Conservation (phyloP, 2,329 filamentous ascomycete genomes). For the Ophiostoma tasmaniense region DNA sequence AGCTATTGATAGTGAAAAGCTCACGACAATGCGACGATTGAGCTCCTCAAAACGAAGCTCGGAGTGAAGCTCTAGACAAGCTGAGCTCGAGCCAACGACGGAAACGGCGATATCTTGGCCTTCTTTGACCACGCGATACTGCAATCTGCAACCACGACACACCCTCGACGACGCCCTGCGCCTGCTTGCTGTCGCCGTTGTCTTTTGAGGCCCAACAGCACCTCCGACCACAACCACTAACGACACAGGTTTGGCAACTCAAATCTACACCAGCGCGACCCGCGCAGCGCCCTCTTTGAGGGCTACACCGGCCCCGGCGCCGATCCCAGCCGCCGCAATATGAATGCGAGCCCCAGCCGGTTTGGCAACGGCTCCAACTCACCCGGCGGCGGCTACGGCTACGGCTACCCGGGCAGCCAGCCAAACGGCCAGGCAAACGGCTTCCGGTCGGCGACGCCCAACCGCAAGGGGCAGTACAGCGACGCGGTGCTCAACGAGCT, state of each 20-base stretch:
- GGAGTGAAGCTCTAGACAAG: neutral
- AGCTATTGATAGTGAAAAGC: neutral
- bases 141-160: neutral
- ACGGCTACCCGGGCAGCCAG: conserved; percentile 40
- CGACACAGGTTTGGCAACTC: conserved; percentile 57
- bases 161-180: neutral
- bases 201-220: neutral
- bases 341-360: conserved; percentile 38
- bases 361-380: conserved; percentile 23
- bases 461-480: conserved; percentile 77
- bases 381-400: conserved; percentile 37
- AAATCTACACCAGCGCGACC: conserved; percentile 64
- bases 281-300: conserved; percentile 65
- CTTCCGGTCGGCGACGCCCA: conserved; percentile 64
- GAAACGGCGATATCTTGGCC: neutral
- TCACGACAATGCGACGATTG: neutral
- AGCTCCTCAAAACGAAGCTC: neutral
- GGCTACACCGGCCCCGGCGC: conserved; percentile 55
- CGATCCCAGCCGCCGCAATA: conserved; percentile 34
- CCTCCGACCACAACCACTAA: neutral
- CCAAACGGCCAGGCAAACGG: conserved; percentile 26
- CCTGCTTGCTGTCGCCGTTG: neutral
- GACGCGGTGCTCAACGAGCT: conserved; percentile 86
- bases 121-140: neutral
- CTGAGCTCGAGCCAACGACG: neutral